Conservation (phyloP, 805 yeast species). For the Candida germanica region DNA sequence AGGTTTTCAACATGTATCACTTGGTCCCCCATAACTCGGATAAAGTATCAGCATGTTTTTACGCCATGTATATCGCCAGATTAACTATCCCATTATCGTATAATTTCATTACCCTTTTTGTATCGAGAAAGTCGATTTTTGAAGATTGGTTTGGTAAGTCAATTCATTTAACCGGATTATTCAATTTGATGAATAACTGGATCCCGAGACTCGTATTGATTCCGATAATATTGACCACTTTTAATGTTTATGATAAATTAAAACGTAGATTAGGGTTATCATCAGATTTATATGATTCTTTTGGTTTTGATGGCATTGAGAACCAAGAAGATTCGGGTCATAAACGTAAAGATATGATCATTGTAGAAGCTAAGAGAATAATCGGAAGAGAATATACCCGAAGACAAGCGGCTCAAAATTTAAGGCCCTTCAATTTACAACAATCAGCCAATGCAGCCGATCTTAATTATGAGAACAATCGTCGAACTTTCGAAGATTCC, state of each 20-base stretch:
- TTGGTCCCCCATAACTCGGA: slow-evolving; percentile 69
- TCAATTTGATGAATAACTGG: slow-evolving; percentile 67
- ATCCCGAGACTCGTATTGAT: slow-evolving; percentile 71
- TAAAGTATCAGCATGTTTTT: slow-evolving; percentile 71
- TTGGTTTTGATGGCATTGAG: slow-evolving; percentile 35
- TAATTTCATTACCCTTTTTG: slow-evolving; percentile 68
- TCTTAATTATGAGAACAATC: slow-evolving; percentile 26
- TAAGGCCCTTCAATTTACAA: slow-evolving; percentile 27
- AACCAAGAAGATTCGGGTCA: slow-evolving; percentile 16
- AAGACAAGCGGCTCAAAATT: slow-evolving; percentile 16
- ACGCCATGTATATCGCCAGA: slow-evolving; percentile 76
- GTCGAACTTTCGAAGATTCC: slow-evolving; percentile 22
- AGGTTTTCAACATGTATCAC: slow-evolving; percentile 73
- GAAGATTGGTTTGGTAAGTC: slow-evolving; percentile 74
- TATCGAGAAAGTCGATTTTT: slow-evolving; percentile 51
- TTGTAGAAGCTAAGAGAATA: slow-evolving; percentile 43
- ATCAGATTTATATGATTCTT: slow-evolving; percentile 35
- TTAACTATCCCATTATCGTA: slow-evolving; percentile 79
- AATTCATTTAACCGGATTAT: slow-evolving; percentile 71
- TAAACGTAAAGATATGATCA: slow-evolving; percentile 33
- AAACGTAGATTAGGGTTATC: slow-evolving; percentile 39
- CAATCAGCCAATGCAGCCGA: slow-evolving; percentile 19
- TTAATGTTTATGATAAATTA: slow-evolving; percentile 64
- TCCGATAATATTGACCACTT: slow-evolving; percentile 63
- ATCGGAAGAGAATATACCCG: slow-evolving; percentile 31